phyloP scores from a whole-genome alignment of 2,329 filamentous ascomycete genomes.

The Thelonectria rubi region DNA sequence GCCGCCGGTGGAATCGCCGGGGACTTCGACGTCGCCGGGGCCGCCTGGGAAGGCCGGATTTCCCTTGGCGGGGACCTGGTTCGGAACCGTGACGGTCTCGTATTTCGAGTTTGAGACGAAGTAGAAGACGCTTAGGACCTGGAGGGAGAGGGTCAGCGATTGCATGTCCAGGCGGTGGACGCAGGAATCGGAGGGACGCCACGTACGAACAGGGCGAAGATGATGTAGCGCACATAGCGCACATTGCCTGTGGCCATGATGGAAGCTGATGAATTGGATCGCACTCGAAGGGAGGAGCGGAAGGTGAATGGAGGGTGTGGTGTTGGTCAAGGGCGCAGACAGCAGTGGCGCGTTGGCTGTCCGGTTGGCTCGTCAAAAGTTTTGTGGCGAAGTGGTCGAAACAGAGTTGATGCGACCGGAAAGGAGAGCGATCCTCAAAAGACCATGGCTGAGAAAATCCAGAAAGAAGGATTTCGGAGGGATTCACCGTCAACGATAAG shows the following conservation, averaged over 20 bases:
- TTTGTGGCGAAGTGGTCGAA: conserved; percentile 22
- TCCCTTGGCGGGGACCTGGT: conserved; percentile 11
- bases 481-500: conserved; percentile 10
- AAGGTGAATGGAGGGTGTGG: conserved; percentile 21
- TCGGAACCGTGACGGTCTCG: conserved; percentile 49
- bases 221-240: conserved; percentile 79
- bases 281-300: conserved; percentile 23
- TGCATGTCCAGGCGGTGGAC: conserved; percentile 14
- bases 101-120: conserved; percentile 74
- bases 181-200: background rate
- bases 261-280: conserved; percentile 36
- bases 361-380: conserved; percentile 8
- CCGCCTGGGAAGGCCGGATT: conserved; percentile 36
- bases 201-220: conserved; percentile 86
- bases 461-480: conserved; percentile 11
- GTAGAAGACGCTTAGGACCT: conserved; percentile 69
- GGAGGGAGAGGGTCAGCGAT: conserved; percentile 25
- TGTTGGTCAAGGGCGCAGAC: conserved; percentile 31
- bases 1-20: conserved; percentile 33
- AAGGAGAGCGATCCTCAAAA: conserved; percentile 11
- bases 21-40: conserved; percentile 36
- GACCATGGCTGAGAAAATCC: conserved; percentile 19
- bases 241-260: conserved; percentile 73
- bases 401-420: background rate
- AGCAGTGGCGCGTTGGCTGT: conserved; percentile 10